Evolutionary conservation across 2,329 filamentous ascomycete genomes (phyloP).

Genomic region (Orbilia blumenaviensis): DNA sequence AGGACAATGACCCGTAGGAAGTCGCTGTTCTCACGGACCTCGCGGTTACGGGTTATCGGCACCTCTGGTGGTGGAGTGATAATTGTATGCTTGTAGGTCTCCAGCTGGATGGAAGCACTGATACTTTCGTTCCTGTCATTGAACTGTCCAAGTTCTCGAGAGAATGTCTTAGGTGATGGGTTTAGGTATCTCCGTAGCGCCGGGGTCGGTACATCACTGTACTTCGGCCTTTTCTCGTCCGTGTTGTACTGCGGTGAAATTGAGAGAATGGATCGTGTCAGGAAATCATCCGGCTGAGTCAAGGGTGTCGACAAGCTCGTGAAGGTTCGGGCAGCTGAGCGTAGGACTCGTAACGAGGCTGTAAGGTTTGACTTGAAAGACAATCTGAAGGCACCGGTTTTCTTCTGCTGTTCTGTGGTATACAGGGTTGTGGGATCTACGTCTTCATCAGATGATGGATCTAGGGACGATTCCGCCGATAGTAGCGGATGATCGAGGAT

Average conservation of each 20-base stretch:
- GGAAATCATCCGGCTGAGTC: slow-evolving; percentile 72
- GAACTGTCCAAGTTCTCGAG: slow-evolving; percentile 60
- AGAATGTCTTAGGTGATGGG: slow-evolving; percentile 65
- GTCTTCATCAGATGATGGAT: slow-evolving; percentile 46
- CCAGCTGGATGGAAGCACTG: slow-evolving; percentile 76
- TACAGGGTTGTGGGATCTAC: slow-evolving; percentile 51
- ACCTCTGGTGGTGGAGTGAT: slow-evolving; percentile 38
- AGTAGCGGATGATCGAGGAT: slow-evolving; percentile 57
- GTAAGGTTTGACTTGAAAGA: slow-evolving; percentile 76
- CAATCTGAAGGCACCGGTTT: slow-evolving; percentile 47
- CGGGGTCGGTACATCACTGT: slow-evolving; percentile 72
- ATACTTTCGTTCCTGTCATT: slow-evolving; percentile 63
- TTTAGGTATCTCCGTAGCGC: slow-evolving; percentile 75
- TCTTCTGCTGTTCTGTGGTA: slow-evolving; percentile 54
- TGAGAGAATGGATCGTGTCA: slow-evolving; percentile 73
- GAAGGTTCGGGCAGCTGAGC: slow-evolving; percentile 72
- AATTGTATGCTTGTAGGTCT: slow-evolving; percentile 68
- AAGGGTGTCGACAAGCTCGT: slow-evolving; percentile 71
- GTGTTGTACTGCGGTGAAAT: slow-evolving; percentile 73
- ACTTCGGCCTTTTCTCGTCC: slow-evolving; percentile 72
- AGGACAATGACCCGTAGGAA: slow-evolving; percentile 76
- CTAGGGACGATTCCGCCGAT: slow-evolving; percentile 49
- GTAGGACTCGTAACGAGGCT: slow-evolving; percentile 71
- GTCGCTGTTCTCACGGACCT: slow-evolving; percentile 75
- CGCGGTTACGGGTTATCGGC: slow-evolving; percentile 62